Percentiles rank a stretch among this genome's conserved stretches.
Evolutionary conservation across 2,329 filamentous ascomycete species (phyloP).

Genomic region (Dothistroma septosporum): DNA sequence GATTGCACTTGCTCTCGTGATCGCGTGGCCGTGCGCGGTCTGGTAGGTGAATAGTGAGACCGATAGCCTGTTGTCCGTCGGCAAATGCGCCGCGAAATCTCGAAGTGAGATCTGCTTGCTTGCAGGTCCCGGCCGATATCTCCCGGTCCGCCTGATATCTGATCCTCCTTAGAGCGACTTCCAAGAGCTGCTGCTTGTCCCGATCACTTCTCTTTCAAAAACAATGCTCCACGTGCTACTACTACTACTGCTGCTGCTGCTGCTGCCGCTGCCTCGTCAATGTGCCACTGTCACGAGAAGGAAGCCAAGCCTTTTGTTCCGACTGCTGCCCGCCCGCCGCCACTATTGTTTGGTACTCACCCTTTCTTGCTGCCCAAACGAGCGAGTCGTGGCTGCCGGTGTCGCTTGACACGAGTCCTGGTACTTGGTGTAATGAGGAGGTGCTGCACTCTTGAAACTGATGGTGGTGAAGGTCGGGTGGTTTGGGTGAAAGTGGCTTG

Average conservation of each 20-base stretch:
- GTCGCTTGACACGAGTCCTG: background rate
- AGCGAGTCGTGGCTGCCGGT: background rate
- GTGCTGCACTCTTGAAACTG: background rate
- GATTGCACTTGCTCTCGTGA: constrained; percentile 1
- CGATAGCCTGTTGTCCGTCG: background rate
- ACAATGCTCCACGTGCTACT: background rate
- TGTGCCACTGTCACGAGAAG: background rate
- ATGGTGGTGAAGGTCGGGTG: background rate
- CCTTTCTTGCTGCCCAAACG: background rate
- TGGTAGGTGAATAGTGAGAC: constrained; percentile 1
- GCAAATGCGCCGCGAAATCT: background rate
- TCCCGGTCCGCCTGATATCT: background rate
- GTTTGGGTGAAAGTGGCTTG: background rate
- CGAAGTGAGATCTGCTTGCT: background rate
- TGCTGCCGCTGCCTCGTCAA: background rate
- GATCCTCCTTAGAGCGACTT: background rate
- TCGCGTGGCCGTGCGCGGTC: background rate
- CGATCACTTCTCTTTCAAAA: background rate
- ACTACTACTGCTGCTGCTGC: background rate
- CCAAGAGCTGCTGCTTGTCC: background rate
- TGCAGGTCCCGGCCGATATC: background rate
- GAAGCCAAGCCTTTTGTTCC: background rate
- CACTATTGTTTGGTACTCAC: background rate
- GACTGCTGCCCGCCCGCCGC: background rate
- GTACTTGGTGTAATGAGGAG: background rate